phyloP scores from a whole-genome alignment of 163 green algal species.

The Volvox carteri region DNA sequence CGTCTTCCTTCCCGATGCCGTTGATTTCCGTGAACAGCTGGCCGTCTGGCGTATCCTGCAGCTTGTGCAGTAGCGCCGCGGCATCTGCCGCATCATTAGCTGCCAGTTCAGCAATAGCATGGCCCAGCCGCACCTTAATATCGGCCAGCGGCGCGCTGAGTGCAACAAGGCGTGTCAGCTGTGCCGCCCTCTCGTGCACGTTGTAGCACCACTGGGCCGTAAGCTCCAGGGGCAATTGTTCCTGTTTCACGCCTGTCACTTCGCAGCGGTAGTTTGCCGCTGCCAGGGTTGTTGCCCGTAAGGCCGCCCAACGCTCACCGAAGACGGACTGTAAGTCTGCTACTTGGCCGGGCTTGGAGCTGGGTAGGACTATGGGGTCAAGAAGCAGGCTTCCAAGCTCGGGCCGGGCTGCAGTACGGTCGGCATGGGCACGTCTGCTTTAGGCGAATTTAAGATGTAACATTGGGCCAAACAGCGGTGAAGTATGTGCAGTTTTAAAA shows the following conservation, averaged over 20 bases:
- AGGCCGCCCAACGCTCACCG: not conserved
- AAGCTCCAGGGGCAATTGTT: not conserved
- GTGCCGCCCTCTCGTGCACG: not conserved
- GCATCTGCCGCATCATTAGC: not conserved
- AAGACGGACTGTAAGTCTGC: not conserved
- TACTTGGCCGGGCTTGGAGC: not conserved
- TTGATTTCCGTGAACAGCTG: constrained; percentile 26
- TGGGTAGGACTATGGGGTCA: not conserved
- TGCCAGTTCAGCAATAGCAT: not conserved
- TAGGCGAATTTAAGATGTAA: too few relatives aligned
- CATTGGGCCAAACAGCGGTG: too few relatives aligned
- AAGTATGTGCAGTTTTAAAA: too few relatives aligned
- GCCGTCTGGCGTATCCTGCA: not conserved
- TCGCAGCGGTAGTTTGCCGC: constrained; percentile 15
- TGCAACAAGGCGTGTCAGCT: constrained; percentile 13
- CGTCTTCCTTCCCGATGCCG: not conserved
- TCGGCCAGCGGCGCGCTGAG: constrained; percentile 1
- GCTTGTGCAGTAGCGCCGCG: not conserved
- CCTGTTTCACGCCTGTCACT: not conserved
- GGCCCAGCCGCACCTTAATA: constrained; percentile 1
- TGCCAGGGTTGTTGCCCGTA: not conserved
- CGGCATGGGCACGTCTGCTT: not conserved
- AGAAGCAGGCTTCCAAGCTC: not conserved
- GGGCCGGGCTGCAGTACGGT: constrained; percentile 3
- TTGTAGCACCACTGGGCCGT: constrained; percentile 1